Conservation (phyloP, 345 rosid genomes). For the Eucalyptus dawsonii region DNA sequence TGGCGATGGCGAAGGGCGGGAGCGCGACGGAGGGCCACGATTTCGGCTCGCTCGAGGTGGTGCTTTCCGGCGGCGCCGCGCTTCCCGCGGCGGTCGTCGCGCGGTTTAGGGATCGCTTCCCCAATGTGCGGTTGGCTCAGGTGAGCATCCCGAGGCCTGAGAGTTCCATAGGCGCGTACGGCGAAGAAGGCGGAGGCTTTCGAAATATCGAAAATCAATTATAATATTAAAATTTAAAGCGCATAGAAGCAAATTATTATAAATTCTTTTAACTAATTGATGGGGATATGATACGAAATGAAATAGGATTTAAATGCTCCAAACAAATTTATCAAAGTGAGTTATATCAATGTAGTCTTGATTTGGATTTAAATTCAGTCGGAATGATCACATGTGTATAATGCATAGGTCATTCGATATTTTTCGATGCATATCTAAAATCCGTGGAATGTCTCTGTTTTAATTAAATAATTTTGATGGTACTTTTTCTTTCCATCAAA, state of each 20-base stretch:
- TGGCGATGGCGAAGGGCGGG: slow-evolving; percentile 13
- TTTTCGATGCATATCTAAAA: no score
- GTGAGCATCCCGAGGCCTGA: neutral
- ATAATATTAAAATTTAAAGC: neutral
- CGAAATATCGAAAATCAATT: neutral
- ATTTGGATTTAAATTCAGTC: neutral
- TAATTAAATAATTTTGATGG: no score
- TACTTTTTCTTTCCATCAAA: neutral
- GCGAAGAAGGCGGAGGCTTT: neutral
- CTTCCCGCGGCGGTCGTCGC: slow-evolving; percentile 3
- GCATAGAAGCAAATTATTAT: neutral
- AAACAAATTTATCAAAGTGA: neutral
- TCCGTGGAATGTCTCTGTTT: no score
- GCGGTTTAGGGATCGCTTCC: slow-evolving; percentile 15
- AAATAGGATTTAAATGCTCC: neutral
- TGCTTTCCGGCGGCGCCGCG: slow-evolving; percentile 36
- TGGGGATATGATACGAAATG: neutral
- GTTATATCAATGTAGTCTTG: neutral
- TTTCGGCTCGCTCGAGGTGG: slow-evolving; percentile 39
- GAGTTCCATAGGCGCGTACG: neutral
- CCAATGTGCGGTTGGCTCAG: slow-evolving; percentile 27
- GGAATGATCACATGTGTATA: neutral
- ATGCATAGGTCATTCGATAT: rapidly evolving
- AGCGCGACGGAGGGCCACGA: slow-evolving; percentile 6
- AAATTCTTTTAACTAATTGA: neutral